Evolutionary conservation across 2,329 filamentous ascomycete genomes (phyloP).

Genomic region (Escovopsis sp.): DNA sequence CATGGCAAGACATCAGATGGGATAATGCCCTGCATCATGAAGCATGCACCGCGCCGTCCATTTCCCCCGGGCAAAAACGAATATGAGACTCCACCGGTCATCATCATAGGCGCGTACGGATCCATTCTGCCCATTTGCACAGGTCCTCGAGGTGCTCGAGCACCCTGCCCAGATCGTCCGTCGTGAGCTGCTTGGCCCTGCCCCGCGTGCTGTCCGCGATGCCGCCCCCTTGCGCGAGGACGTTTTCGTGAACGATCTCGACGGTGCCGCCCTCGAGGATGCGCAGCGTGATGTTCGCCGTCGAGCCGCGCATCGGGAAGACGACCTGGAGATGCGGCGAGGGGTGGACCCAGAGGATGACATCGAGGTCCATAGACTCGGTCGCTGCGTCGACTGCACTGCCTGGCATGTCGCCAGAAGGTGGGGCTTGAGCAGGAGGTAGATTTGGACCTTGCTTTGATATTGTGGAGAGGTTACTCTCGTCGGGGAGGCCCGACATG

Average conservation of each 20-base stretch:
- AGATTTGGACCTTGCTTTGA: no score
- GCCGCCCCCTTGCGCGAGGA: slow-evolving; percentile 11
- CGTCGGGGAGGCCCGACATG: slow-evolving; percentile 7
- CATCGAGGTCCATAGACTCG: slow-evolving; percentile 27
- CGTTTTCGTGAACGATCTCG: slow-evolving; percentile 42
- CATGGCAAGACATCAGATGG: no score
- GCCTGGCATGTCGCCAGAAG: background rate
- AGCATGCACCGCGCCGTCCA: no score
- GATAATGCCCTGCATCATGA: no score
- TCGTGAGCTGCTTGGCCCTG: slow-evolving; percentile 21
- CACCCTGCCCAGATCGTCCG: slow-evolving; percentile 27
- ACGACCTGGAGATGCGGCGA: slow-evolving; percentile 34
- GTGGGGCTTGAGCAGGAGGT: no score
- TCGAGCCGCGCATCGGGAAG: slow-evolving; percentile 34
- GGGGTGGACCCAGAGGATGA: slow-evolving; percentile 36
- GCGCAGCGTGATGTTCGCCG: slow-evolving; percentile 40
- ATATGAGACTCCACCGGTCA: slow-evolving; percentile 5
- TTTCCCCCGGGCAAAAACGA: no score
- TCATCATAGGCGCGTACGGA: slow-evolving; percentile 24
- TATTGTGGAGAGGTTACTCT: no score
- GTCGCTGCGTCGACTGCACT: background rate
- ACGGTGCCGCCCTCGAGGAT: slow-evolving; percentile 45
- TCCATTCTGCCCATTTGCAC: slow-evolving; percentile 38
- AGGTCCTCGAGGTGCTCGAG: slow-evolving; percentile 37
- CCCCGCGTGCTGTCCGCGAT: slow-evolving; percentile 9